phyloP scores from a whole-genome alignment of 176 grass and related monocot species.

The Olyra latifolia region DNA sequence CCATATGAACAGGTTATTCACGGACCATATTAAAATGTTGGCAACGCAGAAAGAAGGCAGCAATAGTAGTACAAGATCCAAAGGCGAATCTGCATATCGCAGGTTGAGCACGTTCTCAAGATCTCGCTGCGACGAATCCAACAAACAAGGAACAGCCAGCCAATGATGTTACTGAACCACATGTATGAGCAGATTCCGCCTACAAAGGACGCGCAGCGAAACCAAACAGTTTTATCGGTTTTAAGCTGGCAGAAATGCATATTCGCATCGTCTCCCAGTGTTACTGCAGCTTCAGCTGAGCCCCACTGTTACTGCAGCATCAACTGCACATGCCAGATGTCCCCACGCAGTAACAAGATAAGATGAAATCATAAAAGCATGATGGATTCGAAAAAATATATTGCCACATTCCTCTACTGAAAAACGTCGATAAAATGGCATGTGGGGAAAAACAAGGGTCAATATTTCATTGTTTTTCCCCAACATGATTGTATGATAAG shows the following conservation, averaged over 20 bases:
- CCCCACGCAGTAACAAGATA: background rate
- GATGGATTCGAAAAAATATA: background rate
- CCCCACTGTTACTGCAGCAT: background rate
- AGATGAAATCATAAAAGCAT: background rate
- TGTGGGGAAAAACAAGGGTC: background rate
- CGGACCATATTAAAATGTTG: background rate
- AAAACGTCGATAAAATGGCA: background rate
- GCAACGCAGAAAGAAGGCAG: background rate
- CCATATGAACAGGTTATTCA: background rate
- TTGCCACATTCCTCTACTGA: background rate
- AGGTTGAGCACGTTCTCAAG: slow-evolving; percentile 5
- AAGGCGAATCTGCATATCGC: background rate
- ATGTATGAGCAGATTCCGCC: slow-evolving; percentile 9
- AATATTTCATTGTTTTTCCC: background rate
- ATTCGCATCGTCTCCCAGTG: background rate
- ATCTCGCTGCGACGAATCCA: slow-evolving; percentile 4
- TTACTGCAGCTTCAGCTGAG: background rate
- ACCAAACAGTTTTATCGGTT: slow-evolving; percentile 5
- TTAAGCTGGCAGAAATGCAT: background rate
- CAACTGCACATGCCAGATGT: background rate
- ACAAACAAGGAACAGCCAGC: slow-evolving; percentile 1
- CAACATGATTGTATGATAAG: background rate
- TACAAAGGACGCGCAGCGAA: slow-evolving; percentile 4
- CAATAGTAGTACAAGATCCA: slow-evolving; percentile 14
- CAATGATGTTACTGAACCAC: too few relatives aligned